Evolutionary conservation across 805 yeast species (phyloP).

Genomic region (Wickerhamiella domercqiae): DNA sequence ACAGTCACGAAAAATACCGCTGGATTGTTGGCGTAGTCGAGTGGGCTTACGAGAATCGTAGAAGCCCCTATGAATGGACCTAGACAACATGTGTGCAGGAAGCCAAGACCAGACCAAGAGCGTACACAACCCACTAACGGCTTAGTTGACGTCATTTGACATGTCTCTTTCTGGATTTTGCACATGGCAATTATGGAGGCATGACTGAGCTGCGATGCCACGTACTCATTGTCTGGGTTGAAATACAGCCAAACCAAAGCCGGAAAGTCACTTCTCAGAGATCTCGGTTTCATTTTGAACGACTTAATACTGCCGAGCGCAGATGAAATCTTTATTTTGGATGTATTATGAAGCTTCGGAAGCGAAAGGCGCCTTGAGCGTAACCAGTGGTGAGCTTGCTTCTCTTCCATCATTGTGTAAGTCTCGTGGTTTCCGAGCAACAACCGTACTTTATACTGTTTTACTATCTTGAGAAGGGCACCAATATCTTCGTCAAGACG

Average conservation of each 20-base stretch:
- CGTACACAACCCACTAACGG: slow-evolving; percentile 79
- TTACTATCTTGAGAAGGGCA: slow-evolving; percentile 47
- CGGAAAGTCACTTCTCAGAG: slow-evolving; percentile 27
- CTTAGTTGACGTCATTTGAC: slow-evolving; percentile 56
- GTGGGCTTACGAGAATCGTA: slow-evolving; percentile 65
- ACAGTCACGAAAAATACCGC: slow-evolving; percentile 51
- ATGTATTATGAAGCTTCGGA: slow-evolving; percentile 51
- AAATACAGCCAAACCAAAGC: slow-evolving; percentile 55
- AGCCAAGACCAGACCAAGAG: slow-evolving; percentile 74
- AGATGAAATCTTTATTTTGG: slow-evolving; percentile 33
- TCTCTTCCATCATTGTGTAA: slow-evolving; percentile 52
- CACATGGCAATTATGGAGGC: slow-evolving; percentile 58
- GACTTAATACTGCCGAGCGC: slow-evolving; percentile 17
- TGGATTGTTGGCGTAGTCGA: slow-evolving; percentile 64
- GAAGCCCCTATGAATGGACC: slow-evolving; percentile 82
- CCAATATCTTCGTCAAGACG: slow-evolving; percentile 60
- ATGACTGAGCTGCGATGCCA: slow-evolving; percentile 43
- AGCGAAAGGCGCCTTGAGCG: slow-evolving; percentile 30
- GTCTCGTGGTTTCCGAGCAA: slow-evolving; percentile 67
- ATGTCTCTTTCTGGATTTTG: slow-evolving; percentile 81
- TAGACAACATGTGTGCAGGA: slow-evolving; percentile 64
- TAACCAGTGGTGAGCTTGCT: slow-evolving; percentile 43
- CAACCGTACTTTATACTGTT: slow-evolving; percentile 54
- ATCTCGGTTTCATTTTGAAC: slow-evolving; percentile 14
- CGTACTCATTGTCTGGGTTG: slow-evolving; percentile 55